Base-by-base conservation (phyloP, 768 basidiomycete genomes). In the Leccinellum albellum region DNA sequence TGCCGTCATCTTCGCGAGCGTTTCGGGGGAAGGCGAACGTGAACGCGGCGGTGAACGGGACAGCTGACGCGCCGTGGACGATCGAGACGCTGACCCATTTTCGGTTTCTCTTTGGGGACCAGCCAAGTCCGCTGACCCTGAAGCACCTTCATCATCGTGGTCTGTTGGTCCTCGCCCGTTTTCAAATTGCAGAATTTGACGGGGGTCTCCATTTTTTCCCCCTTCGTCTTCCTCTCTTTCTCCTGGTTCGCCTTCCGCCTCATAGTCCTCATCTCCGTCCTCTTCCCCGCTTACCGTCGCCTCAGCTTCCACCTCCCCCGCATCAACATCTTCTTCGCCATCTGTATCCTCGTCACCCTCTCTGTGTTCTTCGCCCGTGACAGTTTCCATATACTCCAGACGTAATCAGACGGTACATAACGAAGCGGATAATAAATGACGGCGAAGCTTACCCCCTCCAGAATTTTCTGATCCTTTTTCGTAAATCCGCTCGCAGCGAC, bases 401-500 rank as follows among this genome's bases (percentile, higher is more conserved):
- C 52, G 56, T 70, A 59, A 61, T 64, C 53, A 61, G 51, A 61
- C 59, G 61, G 56, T 54, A 56, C 51, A 60, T n/a, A 31, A 56
- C 51, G 61, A 61, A 32, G 57, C 57, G 32, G 66, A 59, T 49
- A 65, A 59, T 50, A 51, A 69, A 57, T 58, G 59, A 53, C 20
- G 28, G 53, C 52, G 51, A 50, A 66, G 71, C 83, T 66, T 58
- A 95, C 95, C 78, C 94, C 86, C 73, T 94, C 92, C 54, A 98
- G 75, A 42, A 82, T 74, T 66, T 85, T 84, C 79, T 91, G 85
- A 67, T 96, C 88, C 65, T 87, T 87, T 63, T 87, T 80, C 58
- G 85, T 86, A 73, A 96, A 98, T 24, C 96, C 96, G 76, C 93
- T 96, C 3, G 97, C 97, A 50, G 89, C 89, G 6, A 98, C 95